Base-by-base conservation (phyloP, 305 asterid species). In the Fraxinus latifolia region DNA sequence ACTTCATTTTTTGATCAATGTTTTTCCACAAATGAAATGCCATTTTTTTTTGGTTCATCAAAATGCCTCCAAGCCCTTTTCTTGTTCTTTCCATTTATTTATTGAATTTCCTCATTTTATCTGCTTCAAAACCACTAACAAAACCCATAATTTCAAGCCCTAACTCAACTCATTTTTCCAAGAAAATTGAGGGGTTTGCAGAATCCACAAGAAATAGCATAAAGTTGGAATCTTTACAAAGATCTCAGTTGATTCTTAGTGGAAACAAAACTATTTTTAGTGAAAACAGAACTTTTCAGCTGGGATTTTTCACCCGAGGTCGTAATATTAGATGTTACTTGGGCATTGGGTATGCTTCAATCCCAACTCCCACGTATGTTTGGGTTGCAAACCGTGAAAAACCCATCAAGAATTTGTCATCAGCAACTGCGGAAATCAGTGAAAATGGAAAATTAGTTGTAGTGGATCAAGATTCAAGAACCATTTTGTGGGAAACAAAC, bases 381-480 rank as follows among this genome's bases (percentile, higher is more conserved):
- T 93, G 98, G 98, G 98, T 92, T 4, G 97, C 95, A 1, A 93
- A 92, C 81, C 91, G 94, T 14, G 93, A 90, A 25, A 91, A 74
- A 0, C 93, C 97, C 83, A 82, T 91, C 83, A 85, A 83, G 82
- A 88, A 87, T 79, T 37, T 88, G 47, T 32, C 72, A 4, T 85
- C 89, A 17, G 91, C 91, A 1, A 84, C 87, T 3, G 77, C 89
- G 0, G 95, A 84, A 76, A 86, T 93, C 82, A 89, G 86, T 5
- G 85, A 47, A 25, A 84, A 81, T 27, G 94, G 97, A 7, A 90
- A 83, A 25, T 80, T 92, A 60, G 89, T 90, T 7, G 81, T 93
- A 0, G 44, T 73, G 12, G 94, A 89, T 82, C 83, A 74, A 65
- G 90, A 83, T 67, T 84, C 91, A 32, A 75, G 86, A 81, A 81